Conservation (phyloP, 306 rosid genomes). For the Casuarina equisetifolia region DNA sequence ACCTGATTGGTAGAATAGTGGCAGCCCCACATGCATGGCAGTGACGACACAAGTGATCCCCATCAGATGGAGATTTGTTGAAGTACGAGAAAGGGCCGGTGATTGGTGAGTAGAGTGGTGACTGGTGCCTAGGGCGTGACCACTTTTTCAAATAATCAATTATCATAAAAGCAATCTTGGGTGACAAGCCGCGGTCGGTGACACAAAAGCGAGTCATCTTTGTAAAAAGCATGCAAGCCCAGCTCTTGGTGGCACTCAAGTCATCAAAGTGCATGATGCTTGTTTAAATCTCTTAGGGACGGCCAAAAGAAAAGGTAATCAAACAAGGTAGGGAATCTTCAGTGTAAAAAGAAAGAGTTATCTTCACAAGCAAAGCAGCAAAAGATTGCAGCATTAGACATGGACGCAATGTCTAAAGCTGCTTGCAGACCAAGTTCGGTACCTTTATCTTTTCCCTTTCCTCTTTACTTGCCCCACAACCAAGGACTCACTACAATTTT, state of each 20-base stretch:
- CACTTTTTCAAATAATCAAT: slow-evolving; percentile 51
- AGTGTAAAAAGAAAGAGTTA: slow-evolving; percentile 25
- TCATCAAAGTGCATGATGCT: not conserved
- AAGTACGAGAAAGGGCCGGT: slow-evolving; percentile 37
- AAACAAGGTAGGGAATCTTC: slow-evolving; percentile 43
- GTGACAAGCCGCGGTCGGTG: slow-evolving; percentile 39
- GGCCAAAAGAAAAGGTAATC: slow-evolving; percentile 37
- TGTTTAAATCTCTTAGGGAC: slow-evolving; percentile 25
- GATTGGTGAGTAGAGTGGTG: too few species aligned
- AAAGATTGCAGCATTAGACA: slow-evolving; percentile 6
- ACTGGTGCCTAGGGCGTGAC: too few species aligned
- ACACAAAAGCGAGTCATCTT: slow-evolving; percentile 44
- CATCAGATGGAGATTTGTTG: slow-evolving; percentile 29
- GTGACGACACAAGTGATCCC: not conserved
- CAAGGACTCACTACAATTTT: slow-evolving; percentile 27
- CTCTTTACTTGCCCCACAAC: slow-evolving; percentile 22
- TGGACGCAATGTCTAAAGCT: slow-evolving; percentile 44
- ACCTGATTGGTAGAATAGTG: not conserved
- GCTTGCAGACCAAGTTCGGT: slow-evolving; percentile 60
- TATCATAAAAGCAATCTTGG: slow-evolving; percentile 24
- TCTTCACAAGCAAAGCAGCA: slow-evolving; percentile 35
- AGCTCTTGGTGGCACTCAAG: not conserved
- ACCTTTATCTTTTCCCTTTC: slow-evolving; percentile 24
- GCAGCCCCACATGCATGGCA: slow-evolving; percentile 9
- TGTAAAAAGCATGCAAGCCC: slow-evolving; percentile 24